Conservation (phyloP, 2,329 filamentous ascomycete species). For the Fulvia fulva region DNA sequence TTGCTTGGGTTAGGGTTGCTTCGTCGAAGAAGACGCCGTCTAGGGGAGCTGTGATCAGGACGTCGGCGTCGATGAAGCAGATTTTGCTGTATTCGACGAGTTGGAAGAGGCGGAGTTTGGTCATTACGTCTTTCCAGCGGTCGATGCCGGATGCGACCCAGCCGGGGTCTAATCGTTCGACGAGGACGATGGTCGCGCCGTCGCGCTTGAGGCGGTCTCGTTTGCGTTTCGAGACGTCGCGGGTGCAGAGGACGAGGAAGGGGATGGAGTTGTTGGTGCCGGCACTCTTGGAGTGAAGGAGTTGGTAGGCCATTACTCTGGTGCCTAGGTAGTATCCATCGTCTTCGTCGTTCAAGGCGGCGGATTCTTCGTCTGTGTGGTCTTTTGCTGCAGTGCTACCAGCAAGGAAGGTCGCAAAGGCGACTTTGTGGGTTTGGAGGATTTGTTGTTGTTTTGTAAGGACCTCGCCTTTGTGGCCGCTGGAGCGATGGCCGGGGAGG, state of each 20-base stretch:
- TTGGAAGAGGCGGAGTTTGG: constrained; percentile 37
- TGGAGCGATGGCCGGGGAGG: neutral
- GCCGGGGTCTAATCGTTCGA: constrained; percentile 31
- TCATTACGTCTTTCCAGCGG: constrained; percentile 35
- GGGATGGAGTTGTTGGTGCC: constrained; percentile 36
- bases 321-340: constrained; percentile 36
- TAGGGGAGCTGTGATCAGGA: constrained; percentile 27
- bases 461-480: constrained; percentile 3
- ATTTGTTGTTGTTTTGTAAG: constrained; percentile 12
- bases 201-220: constrained; percentile 34
- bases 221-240: constrained; percentile 34
- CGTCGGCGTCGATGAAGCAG: constrained; percentile 36
- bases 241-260: constrained; percentile 37
- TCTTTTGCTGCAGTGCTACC: constrained; percentile 21
- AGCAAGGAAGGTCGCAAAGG: constrained; percentile 39
- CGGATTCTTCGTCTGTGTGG: constrained; percentile 22
- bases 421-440: constrained; percentile 29
- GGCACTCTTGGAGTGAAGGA: constrained; percentile 35
- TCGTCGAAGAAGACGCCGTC: constrained; percentile 36
- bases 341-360: constrained; percentile 26
- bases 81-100: constrained; percentile 34
- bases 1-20: constrained; percentile 32
- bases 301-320: constrained; percentile 37
- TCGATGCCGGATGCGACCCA: constrained; percentile 29
- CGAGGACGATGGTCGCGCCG: constrained; percentile 35